Percentiles rank a stretch among this genome's conserved stretches.
Evolutionary conservation across 75 land plant species (phyloP).

Genomic region (Sequoiadendron giganteum): DNA sequence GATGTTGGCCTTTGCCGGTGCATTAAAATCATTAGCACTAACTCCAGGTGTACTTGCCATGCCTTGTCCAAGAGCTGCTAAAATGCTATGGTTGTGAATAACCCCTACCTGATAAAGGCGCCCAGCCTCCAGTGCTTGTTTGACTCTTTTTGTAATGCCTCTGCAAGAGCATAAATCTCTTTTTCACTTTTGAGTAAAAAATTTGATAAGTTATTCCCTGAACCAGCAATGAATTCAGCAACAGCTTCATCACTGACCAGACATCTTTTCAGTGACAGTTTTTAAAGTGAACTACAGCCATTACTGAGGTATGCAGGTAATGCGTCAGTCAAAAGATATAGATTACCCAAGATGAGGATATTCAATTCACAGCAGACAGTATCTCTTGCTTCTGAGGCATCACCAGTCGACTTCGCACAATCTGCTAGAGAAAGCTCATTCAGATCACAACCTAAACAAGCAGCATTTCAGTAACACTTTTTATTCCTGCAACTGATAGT

Average conservation of each 20-base stretch:
- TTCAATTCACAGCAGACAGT: conserved; percentile 40
- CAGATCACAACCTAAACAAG: conserved; percentile 29
- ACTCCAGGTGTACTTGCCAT: no score
- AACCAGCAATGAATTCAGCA: no score
- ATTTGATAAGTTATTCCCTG: no score
- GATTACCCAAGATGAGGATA: conserved; percentile 32
- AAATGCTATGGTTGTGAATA: background rate
- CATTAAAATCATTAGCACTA: no score
- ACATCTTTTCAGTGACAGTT: conserved; percentile 36
- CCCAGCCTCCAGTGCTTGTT: background rate
- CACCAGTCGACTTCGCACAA: conserved; percentile 18
- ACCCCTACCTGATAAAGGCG: background rate
- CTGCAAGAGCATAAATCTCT: conserved; percentile 73
- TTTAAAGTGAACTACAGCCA: conserved; percentile 12
- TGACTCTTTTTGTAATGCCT: conserved; percentile 56
- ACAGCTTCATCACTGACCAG: conserved; percentile 34
- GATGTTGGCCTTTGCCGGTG: no score
- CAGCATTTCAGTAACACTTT: background rate
- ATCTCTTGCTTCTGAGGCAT: conserved; percentile 41
- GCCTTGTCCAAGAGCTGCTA: background rate
- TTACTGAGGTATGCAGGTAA: conserved; percentile 31
- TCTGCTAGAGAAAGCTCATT: conserved; percentile 45
- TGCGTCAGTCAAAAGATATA: conserved; percentile 50
- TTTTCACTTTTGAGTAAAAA: conserved; percentile 27
- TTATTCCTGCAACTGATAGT: conserved; percentile 39